These are phyloP conservation scores for Hanseniaspora meyeri DNA, from an alignment of 805 yeast species.

Conservation along the genomic window DNA sequence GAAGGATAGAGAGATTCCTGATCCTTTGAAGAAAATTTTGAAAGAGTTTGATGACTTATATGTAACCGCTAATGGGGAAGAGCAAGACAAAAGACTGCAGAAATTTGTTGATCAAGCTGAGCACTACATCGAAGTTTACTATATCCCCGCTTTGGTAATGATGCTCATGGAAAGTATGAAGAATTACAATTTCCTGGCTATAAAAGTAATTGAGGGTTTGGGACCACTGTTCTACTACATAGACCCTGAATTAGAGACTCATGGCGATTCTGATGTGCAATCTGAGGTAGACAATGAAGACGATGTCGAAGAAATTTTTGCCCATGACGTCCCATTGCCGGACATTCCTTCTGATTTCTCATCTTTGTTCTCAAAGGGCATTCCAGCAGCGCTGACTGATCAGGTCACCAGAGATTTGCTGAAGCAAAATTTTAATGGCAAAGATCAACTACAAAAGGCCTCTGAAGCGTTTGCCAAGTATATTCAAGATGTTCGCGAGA, in stretches of 20 bases:
- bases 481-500: too few species aligned
- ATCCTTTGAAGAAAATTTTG: conserved; percentile 27
- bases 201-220: conserved; percentile 28
- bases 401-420: neutral
- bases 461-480: too few species aligned
- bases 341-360: neutral
- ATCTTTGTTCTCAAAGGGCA: neutral
- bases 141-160: conserved; percentile 25
- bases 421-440: neutral
- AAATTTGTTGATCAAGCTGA: conserved; percentile 30
- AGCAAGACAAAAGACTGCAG: conserved; percentile 28
- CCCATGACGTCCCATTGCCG: neutral
- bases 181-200: conserved; percentile 23
- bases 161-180: conserved; percentile 22
- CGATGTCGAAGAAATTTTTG: conserved; percentile 9
- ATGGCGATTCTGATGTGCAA: conserved; percentile 21
- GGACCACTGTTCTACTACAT: conserved; percentile 30
- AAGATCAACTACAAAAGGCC: too few species aligned
- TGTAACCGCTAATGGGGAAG: conserved; percentile 27
- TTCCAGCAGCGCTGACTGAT: neutral
- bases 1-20: conserved; percentile 29
- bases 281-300: conserved; percentile 12
- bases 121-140: conserved; percentile 28
- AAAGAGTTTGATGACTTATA: conserved; percentile 29
- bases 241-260: conserved; percentile 20